Conservation (phyloP, 2,329 filamentous ascomycete species). For the Hortaea sp. region DNA sequence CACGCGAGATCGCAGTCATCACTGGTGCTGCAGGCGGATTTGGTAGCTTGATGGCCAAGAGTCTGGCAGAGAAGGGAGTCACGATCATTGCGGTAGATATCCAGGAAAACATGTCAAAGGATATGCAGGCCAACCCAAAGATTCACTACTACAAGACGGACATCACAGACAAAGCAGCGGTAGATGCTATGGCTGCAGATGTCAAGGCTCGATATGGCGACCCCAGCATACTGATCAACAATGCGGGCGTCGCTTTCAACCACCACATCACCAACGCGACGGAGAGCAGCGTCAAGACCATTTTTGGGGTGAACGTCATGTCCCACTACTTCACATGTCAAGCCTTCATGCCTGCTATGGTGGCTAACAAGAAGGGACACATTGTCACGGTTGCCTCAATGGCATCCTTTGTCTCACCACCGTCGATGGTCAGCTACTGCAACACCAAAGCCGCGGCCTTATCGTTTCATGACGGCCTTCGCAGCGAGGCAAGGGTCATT, state of each 20-base stretch:
- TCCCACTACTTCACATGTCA: conserved; percentile 41
- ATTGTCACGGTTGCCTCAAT: conserved; percentile 46
- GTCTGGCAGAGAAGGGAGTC: conserved; percentile 25
- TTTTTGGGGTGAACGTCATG: conserved; percentile 44
- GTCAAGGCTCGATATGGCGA: conserved; percentile 32
- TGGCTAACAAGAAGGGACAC: conserved; percentile 43
- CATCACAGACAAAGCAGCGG: conserved; percentile 37
- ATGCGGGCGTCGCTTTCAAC: conserved; percentile 39
- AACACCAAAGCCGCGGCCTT: conserved; percentile 43
- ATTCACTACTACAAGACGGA: conserved; percentile 35
- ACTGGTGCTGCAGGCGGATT: conserved; percentile 29
- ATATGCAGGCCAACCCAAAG: conserved; percentile 19
- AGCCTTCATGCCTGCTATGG: conserved; percentile 44
- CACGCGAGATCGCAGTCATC: conserved; percentile 26
- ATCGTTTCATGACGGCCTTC: conserved; percentile 42
- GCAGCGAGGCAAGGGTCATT: conserved; percentile 30
- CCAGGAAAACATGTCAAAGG: conserved; percentile 21
- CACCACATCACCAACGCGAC: conserved; percentile 36
- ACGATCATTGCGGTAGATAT: conserved; percentile 30
- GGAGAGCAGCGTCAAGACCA: conserved; percentile 34
- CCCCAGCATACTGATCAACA: conserved; percentile 41
- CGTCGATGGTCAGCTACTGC: conserved; percentile 37
- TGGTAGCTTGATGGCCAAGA: conserved; percentile 23
- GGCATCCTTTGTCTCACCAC: conserved; percentile 35
- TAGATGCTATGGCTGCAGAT: conserved; percentile 30